Conservation (phyloP, 2,329 filamentous ascomycete species). For the Alternaria sp. region DNA sequence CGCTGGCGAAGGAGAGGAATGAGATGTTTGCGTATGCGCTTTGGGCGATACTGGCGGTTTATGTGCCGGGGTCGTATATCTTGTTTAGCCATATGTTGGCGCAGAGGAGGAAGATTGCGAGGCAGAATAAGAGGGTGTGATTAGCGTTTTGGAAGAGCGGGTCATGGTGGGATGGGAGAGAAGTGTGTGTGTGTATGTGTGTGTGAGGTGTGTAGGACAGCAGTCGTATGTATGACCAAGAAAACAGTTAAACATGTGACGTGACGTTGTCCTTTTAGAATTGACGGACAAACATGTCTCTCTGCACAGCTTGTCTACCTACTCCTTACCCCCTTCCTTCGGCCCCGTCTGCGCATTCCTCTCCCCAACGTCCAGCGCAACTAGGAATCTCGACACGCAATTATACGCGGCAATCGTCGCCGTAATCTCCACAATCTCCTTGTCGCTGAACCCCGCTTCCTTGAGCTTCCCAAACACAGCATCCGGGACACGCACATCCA, state of each 20-base stretch:
- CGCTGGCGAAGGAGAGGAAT: constrained; percentile 63
- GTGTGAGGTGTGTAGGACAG: fast-evolving
- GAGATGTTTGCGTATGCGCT: constrained; percentile 66
- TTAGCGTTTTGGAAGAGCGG: not conserved
- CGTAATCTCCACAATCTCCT: constrained; percentile 82
- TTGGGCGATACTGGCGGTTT: constrained; percentile 73
- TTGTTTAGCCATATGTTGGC: constrained; percentile 95
- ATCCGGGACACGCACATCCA: constrained; percentile 73
- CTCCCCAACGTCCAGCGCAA: constrained; percentile 74
- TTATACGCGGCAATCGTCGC: constrained; percentile 83
- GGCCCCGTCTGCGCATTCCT: constrained; percentile 43
- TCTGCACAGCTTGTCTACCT: not conserved
- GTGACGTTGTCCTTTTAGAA: too few relatives aligned
- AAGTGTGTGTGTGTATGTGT: not conserved
- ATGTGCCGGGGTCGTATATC: constrained; percentile 82
- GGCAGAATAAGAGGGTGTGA: not conserved
- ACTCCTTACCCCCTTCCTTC: constrained; percentile 24
- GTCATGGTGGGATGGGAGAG: not conserved
- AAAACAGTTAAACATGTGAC: not conserved
- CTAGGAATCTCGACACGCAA: constrained; percentile 83
- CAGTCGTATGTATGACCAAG: not conserved
- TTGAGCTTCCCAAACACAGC: constrained; percentile 71
- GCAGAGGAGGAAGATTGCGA: constrained; percentile 77
- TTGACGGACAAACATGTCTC: too few relatives aligned
- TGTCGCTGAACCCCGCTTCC: constrained; percentile 66